Evolutionary conservation across 2,329 filamentous ascomycete species (phyloP).

Genomic region (Nemania diffusa): DNA sequence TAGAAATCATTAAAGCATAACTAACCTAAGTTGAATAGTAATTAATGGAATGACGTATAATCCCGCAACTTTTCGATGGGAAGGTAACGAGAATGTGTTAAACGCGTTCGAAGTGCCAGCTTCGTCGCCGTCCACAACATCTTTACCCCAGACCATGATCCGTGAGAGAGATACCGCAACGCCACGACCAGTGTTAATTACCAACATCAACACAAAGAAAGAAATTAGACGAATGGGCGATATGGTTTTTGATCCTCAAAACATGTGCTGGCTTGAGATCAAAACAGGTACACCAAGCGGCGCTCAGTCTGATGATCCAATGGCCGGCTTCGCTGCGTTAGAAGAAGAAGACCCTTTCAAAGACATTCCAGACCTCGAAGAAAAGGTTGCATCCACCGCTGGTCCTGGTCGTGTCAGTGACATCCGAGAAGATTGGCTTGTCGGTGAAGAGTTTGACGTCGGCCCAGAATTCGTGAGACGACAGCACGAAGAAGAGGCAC

Average conservation of each 20-base stretch:
- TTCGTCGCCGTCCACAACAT: conserved; percentile 64
- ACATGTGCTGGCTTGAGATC: conserved; percentile 97
- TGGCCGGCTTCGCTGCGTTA: conserved; percentile 74
- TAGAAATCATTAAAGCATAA: not conserved
- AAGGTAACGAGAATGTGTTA: conserved; percentile 92
- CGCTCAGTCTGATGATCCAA: conserved; percentile 64
- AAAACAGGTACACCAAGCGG: conserved; percentile 59
- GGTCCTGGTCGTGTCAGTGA: conserved; percentile 66
- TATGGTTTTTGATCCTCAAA: conserved; percentile 97
- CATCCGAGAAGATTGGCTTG: conserved; percentile 80
- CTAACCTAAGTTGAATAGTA: conserved; percentile 58
- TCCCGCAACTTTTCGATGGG: conserved; percentile 86
- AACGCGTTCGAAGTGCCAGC: conserved; percentile 77
- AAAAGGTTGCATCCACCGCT: conserved; percentile 64
- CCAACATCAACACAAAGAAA: conserved; percentile 84
- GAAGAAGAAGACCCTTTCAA: conserved; percentile 95
- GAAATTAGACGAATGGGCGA: conserved; percentile 95
- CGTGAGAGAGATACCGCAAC: conserved; percentile 69
- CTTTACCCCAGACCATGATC: conserved; percentile 55
- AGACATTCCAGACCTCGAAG: conserved; percentile 91
- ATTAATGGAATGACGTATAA: conserved; percentile 98
- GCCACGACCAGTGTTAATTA: conserved; percentile 83
- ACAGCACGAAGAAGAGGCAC: conserved; percentile 89
- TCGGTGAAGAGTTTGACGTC: conserved; percentile 97
- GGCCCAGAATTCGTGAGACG: conserved; percentile 91